Evolutionary conservation across 805 yeast genomes (phyloP).

Genomic region (Blastobotrys robertii): DNA sequence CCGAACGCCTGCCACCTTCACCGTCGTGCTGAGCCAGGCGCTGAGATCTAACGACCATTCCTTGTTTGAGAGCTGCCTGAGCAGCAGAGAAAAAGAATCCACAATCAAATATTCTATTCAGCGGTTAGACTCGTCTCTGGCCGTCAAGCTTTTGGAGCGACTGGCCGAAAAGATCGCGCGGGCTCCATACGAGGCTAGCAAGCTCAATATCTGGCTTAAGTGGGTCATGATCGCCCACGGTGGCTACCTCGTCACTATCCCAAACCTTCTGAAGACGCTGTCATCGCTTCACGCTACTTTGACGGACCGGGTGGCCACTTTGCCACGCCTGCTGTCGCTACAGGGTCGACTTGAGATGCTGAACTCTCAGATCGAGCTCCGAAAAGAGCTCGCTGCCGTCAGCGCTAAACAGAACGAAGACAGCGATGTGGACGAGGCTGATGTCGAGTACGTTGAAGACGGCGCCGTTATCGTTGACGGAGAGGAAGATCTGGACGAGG

Average conservation of each 20-base stretch:
- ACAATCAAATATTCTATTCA: slow-evolving; percentile 47
- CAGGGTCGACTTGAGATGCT: slow-evolving; percentile 81
- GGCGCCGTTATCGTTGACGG: slow-evolving; percentile 37
- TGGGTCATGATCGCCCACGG: slow-evolving; percentile 70
- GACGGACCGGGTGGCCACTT: slow-evolving; percentile 41
- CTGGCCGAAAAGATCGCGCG: slow-evolving; percentile 42
- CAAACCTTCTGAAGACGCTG: slow-evolving; percentile 44
- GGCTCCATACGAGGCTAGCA: slow-evolving; percentile 44
- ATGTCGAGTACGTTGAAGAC: slow-evolving; percentile 30
- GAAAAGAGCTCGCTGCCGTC: slow-evolving; percentile 39
- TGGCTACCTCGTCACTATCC: slow-evolving; percentile 44
- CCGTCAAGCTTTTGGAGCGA: slow-evolving; percentile 36
- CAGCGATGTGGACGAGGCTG: slow-evolving; percentile 22
- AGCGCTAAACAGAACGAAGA: slow-evolving; percentile 28
- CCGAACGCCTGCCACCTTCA: slow-evolving; percentile 58
- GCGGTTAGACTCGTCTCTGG: slow-evolving; percentile 38
- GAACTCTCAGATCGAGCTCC: slow-evolving; percentile 61
- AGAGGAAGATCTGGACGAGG: slow-evolving; percentile 34
- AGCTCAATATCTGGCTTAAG: slow-evolving; percentile 60
- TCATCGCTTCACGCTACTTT: slow-evolving; percentile 51
- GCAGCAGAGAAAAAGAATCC: slow-evolving; percentile 37
- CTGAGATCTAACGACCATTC: slow-evolving; percentile 78
- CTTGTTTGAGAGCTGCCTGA: slow-evolving; percentile 72
- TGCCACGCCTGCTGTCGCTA: slow-evolving; percentile 63
- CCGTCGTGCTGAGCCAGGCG: slow-evolving; percentile 82